These are phyloP conservation scores for Malassezia globosa DNA, from an alignment of 1,284 basidiomycete species.

Conservation along the genomic window DNA sequence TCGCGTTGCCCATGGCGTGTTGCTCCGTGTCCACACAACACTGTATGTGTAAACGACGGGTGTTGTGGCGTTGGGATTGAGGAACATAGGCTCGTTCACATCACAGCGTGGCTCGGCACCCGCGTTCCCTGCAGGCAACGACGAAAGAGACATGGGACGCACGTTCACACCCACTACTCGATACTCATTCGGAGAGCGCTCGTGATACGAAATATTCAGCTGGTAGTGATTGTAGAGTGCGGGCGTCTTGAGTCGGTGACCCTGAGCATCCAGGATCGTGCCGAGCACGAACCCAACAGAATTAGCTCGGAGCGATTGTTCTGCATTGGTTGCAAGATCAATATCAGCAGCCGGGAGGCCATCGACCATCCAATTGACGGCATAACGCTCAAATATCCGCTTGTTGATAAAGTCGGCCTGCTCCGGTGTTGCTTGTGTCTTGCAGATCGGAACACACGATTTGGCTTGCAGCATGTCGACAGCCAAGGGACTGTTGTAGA, in stretches of 20 bases:
- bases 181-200: conserved; percentile 34
- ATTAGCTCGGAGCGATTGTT: conserved; percentile 54
- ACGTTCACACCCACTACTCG: conserved; percentile 44
- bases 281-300: conserved; percentile 49
- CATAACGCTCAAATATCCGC: conserved; percentile 82
- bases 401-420: conserved; percentile 82
- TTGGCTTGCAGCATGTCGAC: conserved; percentile 63
- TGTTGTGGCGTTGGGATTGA: conserved; percentile 55
- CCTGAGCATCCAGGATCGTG: conserved; percentile 45
- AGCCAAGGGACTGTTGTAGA: conserved; percentile 79
- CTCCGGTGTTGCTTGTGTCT: conserved; percentile 55
- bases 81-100: conserved; percentile 24
- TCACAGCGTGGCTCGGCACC: conserved; percentile 23
- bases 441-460: conserved; percentile 69
- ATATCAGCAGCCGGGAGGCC: conserved; percentile 69
- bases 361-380: conserved; percentile 87
- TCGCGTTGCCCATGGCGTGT: conserved; percentile 64
- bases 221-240: conserved; percentile 44
- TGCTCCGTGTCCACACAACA: conserved; percentile 75
- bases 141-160: conserved; percentile 30
- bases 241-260: conserved; percentile 35
- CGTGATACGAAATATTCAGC: conserved; percentile 43
- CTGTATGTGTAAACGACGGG: conserved; percentile 79
- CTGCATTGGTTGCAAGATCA: conserved; percentile 39
- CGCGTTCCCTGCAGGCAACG: conserved; percentile 16